Percentiles rank a stretch among this genome's conserved stretches.
These are phyloP conservation scores for Cucurbita maxima DNA, from an alignment of 306 rosid genomes.

Conservation along the genomic window DNA sequence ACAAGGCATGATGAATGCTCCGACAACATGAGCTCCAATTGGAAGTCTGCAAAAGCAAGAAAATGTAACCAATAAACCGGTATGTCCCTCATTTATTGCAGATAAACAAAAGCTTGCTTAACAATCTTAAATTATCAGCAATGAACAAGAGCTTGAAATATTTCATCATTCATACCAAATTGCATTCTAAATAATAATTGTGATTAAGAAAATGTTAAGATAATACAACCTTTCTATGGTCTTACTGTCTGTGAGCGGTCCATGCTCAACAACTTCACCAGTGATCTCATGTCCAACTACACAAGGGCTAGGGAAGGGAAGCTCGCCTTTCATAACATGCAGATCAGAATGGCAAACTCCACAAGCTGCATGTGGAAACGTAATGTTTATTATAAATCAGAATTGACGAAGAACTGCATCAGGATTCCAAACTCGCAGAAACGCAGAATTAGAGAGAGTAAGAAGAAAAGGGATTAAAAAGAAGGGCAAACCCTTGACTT, in stretches of 20 bases:
- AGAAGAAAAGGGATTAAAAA: neutral
- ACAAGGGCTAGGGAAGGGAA: conserved; percentile 76
- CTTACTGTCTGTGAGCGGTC: conserved; percentile 34
- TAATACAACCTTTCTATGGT: conserved; percentile 36
- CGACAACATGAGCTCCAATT: conserved; percentile 63
- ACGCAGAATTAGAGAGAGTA: neutral
- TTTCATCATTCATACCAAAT: neutral
- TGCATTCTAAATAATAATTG: neutral
- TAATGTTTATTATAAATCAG: neutral
- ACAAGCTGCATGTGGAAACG: conserved; percentile 39
- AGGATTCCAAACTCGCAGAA: neutral
- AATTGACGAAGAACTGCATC: neutral
- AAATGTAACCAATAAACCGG: neutral
- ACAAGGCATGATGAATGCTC: conserved; percentile 97
- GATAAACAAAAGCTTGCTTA: neutral
- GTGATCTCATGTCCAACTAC: conserved; percentile 90
- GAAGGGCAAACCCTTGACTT: conserved; percentile 41
- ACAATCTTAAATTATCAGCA: neutral
- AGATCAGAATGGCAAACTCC: conserved; percentile 99
- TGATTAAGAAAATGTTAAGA: neutral
- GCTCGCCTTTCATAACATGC: conserved; percentile 78
- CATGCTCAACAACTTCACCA: conserved; percentile 80
- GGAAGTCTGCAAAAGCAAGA: conserved; percentile 47
- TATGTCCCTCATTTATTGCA: neutral
- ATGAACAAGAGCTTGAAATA: conserved; percentile 1